A percentile compares a stretch with the other conserved stretches of the same genome.
Evolutionary conservation across 176 grass and related monocot species (phyloP).

Genomic region (Carex kokanica): DNA sequence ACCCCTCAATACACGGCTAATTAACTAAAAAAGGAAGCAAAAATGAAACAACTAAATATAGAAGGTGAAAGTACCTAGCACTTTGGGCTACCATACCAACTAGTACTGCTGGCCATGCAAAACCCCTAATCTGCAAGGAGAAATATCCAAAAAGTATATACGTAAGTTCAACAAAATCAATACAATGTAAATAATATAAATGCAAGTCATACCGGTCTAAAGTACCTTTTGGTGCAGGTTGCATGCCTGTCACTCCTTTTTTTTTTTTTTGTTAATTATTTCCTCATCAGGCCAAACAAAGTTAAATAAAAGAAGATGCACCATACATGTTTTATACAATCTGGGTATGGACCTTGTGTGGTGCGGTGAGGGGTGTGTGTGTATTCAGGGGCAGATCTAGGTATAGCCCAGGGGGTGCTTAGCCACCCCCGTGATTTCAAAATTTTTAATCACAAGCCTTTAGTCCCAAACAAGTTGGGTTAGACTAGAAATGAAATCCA

Average conservation of each 20-base stretch:
- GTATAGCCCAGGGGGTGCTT: too few species aligned
- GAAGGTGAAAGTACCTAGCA: constrained; percentile 59
- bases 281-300: neutral
- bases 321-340: neutral
- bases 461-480: too few species aligned
- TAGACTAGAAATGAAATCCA: too few species aligned
- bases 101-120: constrained; percentile 95
- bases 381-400: too few species aligned
- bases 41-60: constrained; percentile 21
- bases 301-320: neutral
- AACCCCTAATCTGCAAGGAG: constrained; percentile 75
- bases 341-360: neutral
- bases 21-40: neutral
- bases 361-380: neutral
- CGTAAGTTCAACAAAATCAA: constrained; percentile 28
- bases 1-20: neutral
- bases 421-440: too few species aligned
- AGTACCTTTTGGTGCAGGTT: neutral
- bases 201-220: neutral
- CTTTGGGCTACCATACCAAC: constrained; percentile 99
- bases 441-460: too few species aligned
- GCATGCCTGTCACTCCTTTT: too few species aligned
- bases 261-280: neutral
- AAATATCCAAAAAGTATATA: constrained; percentile 21
- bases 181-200: constrained; percentile 17